A percentile compares a stretch with the other conserved stretches of the same genome.
Conservation (phyloP, 2,329 filamentous ascomycete genomes). For the Colletotrichum sp. region DNA sequence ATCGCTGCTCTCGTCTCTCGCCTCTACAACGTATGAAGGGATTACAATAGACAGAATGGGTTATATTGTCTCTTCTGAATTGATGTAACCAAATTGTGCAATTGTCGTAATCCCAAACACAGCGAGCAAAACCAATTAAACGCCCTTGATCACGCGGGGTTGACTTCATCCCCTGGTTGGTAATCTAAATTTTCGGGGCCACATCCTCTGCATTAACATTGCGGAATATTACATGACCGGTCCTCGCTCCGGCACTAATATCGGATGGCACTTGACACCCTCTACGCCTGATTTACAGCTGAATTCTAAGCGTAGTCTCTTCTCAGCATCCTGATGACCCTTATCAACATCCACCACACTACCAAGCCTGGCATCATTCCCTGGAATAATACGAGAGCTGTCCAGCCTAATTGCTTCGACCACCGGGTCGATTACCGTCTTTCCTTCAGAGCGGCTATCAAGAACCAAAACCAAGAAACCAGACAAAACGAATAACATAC, state of each 20-base stretch:
- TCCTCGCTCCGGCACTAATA: background rate
- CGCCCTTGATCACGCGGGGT: too few relatives aligned
- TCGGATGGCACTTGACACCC: background rate
- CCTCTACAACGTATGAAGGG: background rate
- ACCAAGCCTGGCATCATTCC: background rate
- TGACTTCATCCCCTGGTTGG: too few relatives aligned
- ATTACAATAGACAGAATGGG: rapidly evolving
- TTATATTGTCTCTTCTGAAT: background rate
- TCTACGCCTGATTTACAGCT: background rate
- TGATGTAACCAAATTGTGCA: background rate
- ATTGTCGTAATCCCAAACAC: too few relatives aligned
- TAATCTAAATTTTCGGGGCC: too few relatives aligned
- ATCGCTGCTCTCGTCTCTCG: background rate
- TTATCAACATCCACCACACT: background rate
- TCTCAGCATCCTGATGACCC: background rate
- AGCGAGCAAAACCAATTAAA: too few relatives aligned
- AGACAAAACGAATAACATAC: background rate
- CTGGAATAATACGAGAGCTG: background rate
- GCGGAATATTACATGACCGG: too few relatives aligned
- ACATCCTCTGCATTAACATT: too few relatives aligned
- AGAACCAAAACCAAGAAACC: background rate
- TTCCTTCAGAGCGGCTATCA: rapidly evolving
- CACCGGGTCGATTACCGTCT: background rate
- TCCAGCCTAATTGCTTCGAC: background rate
- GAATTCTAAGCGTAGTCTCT: background rate